Evolutionary conservation across 176 grass and related monocot genomes (phyloP), one percentile per base, ranked within the genome.

Genomic region (Guadua angustifolia): DNA sequence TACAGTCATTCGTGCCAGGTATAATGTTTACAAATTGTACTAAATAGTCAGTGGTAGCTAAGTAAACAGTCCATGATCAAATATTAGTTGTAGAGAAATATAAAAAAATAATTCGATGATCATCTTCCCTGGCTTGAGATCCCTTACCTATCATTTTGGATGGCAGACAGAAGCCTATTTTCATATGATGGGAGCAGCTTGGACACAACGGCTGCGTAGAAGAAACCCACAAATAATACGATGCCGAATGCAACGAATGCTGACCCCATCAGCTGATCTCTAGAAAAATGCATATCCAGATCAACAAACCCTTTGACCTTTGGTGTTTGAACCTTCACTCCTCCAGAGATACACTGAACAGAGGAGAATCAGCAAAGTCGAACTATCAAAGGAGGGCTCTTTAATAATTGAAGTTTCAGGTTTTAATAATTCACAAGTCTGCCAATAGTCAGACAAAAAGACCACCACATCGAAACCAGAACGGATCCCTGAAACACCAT

Each of bases 131-230:
- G 53, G 11, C 32, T 65, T 47, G 52, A n/a, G 36, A 61, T 78
- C 69, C 65, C 65, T 67, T 81, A 81, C 92, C 92, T 83, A 79
- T 91, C 88, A 17, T 86, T 74, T 77, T 88, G 86, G 68, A 91
- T 82, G 8, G 83, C 70, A 56, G 71, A 82, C 13, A 94, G 63
- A 73, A 94, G 24, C 12, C 0, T 9, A 47, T 89, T 88, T 68
- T 86, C 76, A 63, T 69, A 88, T 44, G 80, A 63, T 73, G 83
- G 79, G 86, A 91, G 83, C 46, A 84, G n/a, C 88, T 91, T 94
- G 83, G 92, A 89, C 24, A 89, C 9, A 29, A 89, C 3, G 3
- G 86, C 80, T 5, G 76, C 65, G 0, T 91, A 88, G 65, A 75
- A 88, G 26, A 94, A 91, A 25, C 74, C 36, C 64, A 50, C 43